Base-by-base conservation (phyloP, 2,329 filamentous ascomycete species). In the Exophiala phaeomuriformis region DNA sequence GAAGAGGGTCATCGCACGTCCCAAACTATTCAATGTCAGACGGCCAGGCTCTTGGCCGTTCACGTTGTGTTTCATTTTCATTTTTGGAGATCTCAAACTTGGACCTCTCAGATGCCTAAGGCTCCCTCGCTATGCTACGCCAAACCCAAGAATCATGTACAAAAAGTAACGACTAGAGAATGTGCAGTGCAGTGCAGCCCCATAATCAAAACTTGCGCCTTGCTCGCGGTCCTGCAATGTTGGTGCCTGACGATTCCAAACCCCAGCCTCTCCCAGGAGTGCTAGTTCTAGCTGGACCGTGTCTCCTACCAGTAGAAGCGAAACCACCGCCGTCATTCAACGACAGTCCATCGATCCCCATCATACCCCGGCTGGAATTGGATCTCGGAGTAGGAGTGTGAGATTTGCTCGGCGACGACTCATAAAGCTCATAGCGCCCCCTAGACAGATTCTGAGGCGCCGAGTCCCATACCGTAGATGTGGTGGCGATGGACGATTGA, bases 301-400 rank as follows among this genome's bases (percentile, higher is more conserved):
- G 3, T 27, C 10, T 32, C 3, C 10, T n/a, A 32, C 10, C 9
- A 32, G 10, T 32, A 10, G 28, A 4, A 30, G 42, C 28, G 29
- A 29, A 32, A 10, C 39, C 30, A 30, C 43, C 48, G 19, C 19
- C 19, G 31, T 51, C 44, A 10, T 41, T 40, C 29, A 55, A 41
- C 19, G 47, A 42, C 12, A 57, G 40, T n/a, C 40, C 51, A 10
- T 58, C 58, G 19, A 61, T 45, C 7, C 53, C 58, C 29, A 55
- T 33, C n/a, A 41, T 48, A 27, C 46, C 51, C 10, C 35, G 43
- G 10, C 43, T 32, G 27, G 36, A 33, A 44, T 28, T 3, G 31
- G 12, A 9, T 9, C 12, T 3, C n/a, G 31, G 27, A 30, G 8
- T 6, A 33, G 50, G 36, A 29, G 28, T 39, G 30, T 42, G 49